phyloP scores from a whole-genome alignment of 495 filamentous ascomycete genomes.

The Annulohypoxylon stygium region DNA sequence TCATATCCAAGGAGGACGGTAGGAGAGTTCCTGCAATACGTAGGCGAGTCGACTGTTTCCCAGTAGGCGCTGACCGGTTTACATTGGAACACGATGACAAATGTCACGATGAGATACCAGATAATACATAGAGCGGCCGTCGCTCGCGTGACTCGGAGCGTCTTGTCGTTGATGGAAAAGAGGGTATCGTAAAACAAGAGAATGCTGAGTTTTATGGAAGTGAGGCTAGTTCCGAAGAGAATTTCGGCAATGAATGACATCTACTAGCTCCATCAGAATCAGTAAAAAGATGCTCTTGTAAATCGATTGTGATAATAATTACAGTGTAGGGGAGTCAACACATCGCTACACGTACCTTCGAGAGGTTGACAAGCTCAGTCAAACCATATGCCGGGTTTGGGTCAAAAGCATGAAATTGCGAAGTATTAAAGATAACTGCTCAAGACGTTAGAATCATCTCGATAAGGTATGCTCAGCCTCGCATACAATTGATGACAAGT shows the following conservation, averaged over 20 bases:
- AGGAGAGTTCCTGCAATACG: not conserved
- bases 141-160: not conserved
- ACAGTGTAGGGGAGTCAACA: not conserved
- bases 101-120: not conserved
- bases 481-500: not conserved
- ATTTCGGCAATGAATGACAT: not conserved
- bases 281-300: not conserved
- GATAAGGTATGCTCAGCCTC: not conserved
- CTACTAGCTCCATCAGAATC: not conserved
- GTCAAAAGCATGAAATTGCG: not conserved
- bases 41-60: not conserved
- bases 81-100: not conserved
- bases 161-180: not conserved
- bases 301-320: not conserved
- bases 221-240: not conserved
- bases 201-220: not conserved
- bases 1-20: not conserved
- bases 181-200: not conserved
- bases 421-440: not conserved
- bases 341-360: not conserved
- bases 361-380: not conserved
- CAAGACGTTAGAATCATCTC: not conserved
- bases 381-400: not conserved
- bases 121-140: not conserved
- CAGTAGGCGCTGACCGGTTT: not conserved